Conservation (phyloP, 257 asterid genomes). For the Lycium ferocissimum region DNA sequence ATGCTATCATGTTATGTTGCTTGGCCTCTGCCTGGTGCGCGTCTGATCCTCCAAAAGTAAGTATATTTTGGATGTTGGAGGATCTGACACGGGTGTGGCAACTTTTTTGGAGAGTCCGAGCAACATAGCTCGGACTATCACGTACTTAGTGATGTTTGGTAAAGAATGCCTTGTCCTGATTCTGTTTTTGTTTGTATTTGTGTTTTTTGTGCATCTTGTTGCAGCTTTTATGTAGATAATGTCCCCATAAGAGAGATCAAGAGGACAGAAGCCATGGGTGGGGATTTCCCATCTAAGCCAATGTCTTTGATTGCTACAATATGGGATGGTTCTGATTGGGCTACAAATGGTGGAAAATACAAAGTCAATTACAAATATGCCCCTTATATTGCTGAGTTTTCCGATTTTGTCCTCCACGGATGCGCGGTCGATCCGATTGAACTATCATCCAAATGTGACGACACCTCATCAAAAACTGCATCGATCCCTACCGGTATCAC, state of each 20-base stretch:
- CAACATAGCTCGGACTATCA: neutral
- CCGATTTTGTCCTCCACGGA: conserved; percentile 78
- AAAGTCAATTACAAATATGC: conserved; percentile 74
- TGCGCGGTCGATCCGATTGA: conserved; percentile 72
- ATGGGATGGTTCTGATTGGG: conserved; percentile 96
- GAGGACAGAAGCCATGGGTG: conserved; percentile 74
- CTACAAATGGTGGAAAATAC: conserved; percentile 83
- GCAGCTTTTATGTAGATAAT: conserved; percentile 81
- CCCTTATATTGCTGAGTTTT: conserved; percentile 68
- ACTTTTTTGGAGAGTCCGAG: neutral
- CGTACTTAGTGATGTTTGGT: conserved; percentile 23
- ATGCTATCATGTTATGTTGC: neutral
- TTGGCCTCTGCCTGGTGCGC: neutral
- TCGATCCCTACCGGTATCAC: conserved; percentile 50
- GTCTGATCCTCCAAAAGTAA: neutral
- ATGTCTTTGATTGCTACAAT: conserved; percentile 84
- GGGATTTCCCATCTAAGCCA: conserved; percentile 86
- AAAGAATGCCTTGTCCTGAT: conserved; percentile 24
- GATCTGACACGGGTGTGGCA: neutral
- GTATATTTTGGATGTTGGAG: neutral
- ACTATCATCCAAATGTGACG: conserved; percentile 51
- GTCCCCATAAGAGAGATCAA: conserved; percentile 81
- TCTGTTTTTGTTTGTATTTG: conserved; percentile 36
- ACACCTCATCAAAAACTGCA: conserved; percentile 32
- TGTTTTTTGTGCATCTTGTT: conserved; percentile 30